Evolutionary conservation across 495 filamentous ascomycete genomes (phyloP).

Genomic region (Barbatosphaeria neglecta): DNA sequence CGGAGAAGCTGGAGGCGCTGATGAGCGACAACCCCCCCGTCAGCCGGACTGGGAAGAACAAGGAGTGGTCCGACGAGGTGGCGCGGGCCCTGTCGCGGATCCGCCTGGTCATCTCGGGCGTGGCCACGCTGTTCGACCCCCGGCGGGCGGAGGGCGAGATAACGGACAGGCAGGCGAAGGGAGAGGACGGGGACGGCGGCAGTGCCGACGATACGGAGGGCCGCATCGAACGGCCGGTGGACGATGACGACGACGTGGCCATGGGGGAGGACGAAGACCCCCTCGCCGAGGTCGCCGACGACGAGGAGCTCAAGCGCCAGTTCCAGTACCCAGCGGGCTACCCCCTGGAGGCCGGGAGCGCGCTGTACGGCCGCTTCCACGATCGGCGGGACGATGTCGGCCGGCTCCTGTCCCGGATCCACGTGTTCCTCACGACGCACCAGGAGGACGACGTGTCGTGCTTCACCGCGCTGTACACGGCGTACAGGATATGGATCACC

Average conservation of each 20-base stretch:
- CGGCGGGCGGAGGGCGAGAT: slow-evolving; percentile 48
- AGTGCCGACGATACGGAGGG: not conserved
- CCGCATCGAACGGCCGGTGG: slow-evolving; percentile 1
- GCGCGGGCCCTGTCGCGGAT: slow-evolving; percentile 79
- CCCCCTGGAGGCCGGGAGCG: slow-evolving; percentile 47
- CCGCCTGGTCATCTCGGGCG: slow-evolving; percentile 73
- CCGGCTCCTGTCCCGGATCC: slow-evolving; percentile 68
- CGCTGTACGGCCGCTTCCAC: slow-evolving; percentile 66
- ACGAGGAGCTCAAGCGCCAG: slow-evolving; percentile 67
- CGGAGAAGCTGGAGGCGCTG: slow-evolving; percentile 52
- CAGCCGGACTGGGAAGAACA: slow-evolving; percentile 86
- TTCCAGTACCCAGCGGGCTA: slow-evolving; percentile 85
- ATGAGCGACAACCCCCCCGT: slow-evolving; percentile 73
- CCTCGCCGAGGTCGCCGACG: slow-evolving; percentile 58
- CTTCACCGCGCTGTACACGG: slow-evolving; percentile 83
- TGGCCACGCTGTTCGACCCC: slow-evolving; percentile 79
- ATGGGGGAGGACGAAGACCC: slow-evolving; percentile 54
- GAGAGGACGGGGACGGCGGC: slow-evolving; percentile 25
- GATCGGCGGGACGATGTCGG: slow-evolving; percentile 67
- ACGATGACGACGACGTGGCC: slow-evolving; percentile 29
- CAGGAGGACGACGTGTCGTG: slow-evolving; percentile 94
- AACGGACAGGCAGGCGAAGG: not conserved
- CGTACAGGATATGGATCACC: slow-evolving; percentile 92
- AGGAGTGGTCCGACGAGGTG: slow-evolving; percentile 97
- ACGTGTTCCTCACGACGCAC: slow-evolving; percentile 67